Percentiles rank a stretch among this genome's conserved stretches.
These are phyloP conservation scores for Cadophora gregata DNA, from an alignment of 2,329 filamentous ascomycete species.

Conservation along the genomic window DNA sequence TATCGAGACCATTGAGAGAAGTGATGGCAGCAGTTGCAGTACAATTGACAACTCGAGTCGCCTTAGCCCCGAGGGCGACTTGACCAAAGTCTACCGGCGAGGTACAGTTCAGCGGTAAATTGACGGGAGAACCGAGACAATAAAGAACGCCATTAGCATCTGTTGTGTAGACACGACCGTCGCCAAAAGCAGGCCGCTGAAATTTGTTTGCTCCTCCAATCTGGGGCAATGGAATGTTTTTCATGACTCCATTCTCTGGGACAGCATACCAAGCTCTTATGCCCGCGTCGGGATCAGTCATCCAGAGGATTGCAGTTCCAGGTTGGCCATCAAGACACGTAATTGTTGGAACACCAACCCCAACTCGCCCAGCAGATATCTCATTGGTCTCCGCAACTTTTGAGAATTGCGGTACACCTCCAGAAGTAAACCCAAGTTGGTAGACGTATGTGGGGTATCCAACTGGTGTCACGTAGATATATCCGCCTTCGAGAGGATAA, in stretches of 20 bases:
- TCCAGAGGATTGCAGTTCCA: constrained; percentile 48
- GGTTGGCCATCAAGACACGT: constrained; percentile 45
- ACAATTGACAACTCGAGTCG: constrained; percentile 40
- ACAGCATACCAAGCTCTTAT: constrained; percentile 49
- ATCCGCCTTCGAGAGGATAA: constrained; percentile 52
- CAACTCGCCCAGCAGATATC: constrained; percentile 43
- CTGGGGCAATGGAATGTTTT: constrained; percentile 44
- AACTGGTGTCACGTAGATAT: constrained; percentile 49
- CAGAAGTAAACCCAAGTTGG: constrained; percentile 43
- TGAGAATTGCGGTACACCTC: constrained; percentile 45
- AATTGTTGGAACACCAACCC: constrained; percentile 46
- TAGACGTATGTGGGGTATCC: constrained; percentile 45
- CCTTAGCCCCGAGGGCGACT: constrained; percentile 41
- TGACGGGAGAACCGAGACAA: constrained; percentile 46
- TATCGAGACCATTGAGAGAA: constrained; percentile 42
- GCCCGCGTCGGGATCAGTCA: constrained; percentile 47
- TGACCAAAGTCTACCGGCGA: constrained; percentile 46
- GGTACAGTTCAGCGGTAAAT: constrained; percentile 47
- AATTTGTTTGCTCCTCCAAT: constrained; percentile 47
- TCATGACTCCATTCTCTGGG: constrained; percentile 45
- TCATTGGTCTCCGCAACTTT: constrained; percentile 43
- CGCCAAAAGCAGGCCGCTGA: constrained; percentile 48
- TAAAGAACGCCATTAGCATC: constrained; percentile 40
- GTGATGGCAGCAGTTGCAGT: constrained; percentile 45
- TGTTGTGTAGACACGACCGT: constrained; percentile 44